Evolutionary conservation across 352 stramenopile genomes (phyloP), one percentile per base, ranked within the genome.

Genomic region (Phytopythium helicoides): DNA sequence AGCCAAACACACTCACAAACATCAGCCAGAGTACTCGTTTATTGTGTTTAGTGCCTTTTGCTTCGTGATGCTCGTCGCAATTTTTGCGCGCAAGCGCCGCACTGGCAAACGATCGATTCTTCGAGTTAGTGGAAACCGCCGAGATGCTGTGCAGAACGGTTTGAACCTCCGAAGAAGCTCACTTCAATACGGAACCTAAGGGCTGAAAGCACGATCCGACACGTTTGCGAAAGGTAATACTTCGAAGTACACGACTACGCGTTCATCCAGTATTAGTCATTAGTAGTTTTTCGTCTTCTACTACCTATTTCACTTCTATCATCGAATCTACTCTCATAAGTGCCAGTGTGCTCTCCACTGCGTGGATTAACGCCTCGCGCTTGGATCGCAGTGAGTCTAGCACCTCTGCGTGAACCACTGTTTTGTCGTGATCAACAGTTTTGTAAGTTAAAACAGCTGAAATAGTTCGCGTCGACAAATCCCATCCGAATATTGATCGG

Each of bases 331-430:
- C 68, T 6, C 71, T 47, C 25, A 69, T 48, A 0, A 89, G 40
- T 6, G 68, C 67, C 4, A 60, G 70, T 4, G 63, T 58, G 38
- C 60, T 76, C 28, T 89, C 73, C 7, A 87, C 55, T 0, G 73
- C 71, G 9, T 74, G 62, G 6, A 63, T 41, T 10, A 87, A 40
- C 0, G 68, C 71, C 36, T 78, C 59, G 52, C 64, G 63, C 46
- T 89, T 86, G 8, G 63, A 50, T 18, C 58, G 42, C 18, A 86
- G 62, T 4, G 54, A 57, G 44, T 86, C 76, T 23, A 89, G 34
- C 3, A 89, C 60, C 21, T 33, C 52, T 18, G 78, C 75, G 0
- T 71, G 39, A 18, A 56, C 33, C 9, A 81, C 49, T 3, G 25
- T 41, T 23, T 60, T 74, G 35, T 75, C 66, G 22, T 46, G 7